A percentile compares a stretch with the other conserved stretches of the same genome.
Evolutionary conservation across 192 early-diverging fungal species (phyloP).

Genomic region (Linnemannia exigua): DNA sequence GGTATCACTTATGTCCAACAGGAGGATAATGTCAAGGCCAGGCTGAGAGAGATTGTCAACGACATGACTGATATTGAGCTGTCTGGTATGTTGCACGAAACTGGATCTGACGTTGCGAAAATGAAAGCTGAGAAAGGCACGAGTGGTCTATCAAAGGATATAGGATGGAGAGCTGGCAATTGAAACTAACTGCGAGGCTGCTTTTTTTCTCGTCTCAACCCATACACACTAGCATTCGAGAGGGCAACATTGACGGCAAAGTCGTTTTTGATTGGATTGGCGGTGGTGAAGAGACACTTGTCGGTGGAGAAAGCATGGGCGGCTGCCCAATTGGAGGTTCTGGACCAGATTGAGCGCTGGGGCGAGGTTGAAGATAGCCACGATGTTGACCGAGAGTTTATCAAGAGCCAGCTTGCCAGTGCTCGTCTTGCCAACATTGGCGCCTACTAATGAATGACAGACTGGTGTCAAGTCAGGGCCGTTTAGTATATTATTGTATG

Average conservation of each 20-base stretch:
- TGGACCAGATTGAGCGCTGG: slow-evolving; percentile 91
- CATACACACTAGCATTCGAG: slow-evolving; percentile 79
- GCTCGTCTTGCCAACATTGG: slow-evolving; percentile 52
- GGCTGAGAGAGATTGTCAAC: slow-evolving; percentile 67
- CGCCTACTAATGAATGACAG: slow-evolving; percentile 8
- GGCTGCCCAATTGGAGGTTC: slow-evolving; percentile 88
- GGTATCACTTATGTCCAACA: slow-evolving; percentile 82
- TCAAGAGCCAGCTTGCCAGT: slow-evolving; percentile 78
- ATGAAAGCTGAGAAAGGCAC: neutral
- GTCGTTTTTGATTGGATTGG: slow-evolving; percentile 91
- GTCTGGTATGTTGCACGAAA: slow-evolving; percentile 59
- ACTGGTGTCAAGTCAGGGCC: too few relatives aligned
- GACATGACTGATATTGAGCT: slow-evolving; percentile 79
- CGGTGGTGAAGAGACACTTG: slow-evolving; percentile 83
- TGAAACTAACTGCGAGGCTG: too few relatives aligned
- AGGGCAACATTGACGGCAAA: slow-evolving; percentile 87
- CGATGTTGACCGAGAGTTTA: slow-evolving; percentile 81
- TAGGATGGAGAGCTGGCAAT: neutral
- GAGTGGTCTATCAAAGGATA: neutral
- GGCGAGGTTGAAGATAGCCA: slow-evolving; percentile 76
- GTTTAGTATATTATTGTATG: too few relatives aligned
- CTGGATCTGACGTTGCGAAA: neutral
- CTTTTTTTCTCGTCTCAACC: neutral
- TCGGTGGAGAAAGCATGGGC: slow-evolving; percentile 80
- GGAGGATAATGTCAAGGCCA: slow-evolving; percentile 67